Base-by-base conservation (phyloP, 176 grass and related monocot genomes). In the Zoysia japonica region DNA sequence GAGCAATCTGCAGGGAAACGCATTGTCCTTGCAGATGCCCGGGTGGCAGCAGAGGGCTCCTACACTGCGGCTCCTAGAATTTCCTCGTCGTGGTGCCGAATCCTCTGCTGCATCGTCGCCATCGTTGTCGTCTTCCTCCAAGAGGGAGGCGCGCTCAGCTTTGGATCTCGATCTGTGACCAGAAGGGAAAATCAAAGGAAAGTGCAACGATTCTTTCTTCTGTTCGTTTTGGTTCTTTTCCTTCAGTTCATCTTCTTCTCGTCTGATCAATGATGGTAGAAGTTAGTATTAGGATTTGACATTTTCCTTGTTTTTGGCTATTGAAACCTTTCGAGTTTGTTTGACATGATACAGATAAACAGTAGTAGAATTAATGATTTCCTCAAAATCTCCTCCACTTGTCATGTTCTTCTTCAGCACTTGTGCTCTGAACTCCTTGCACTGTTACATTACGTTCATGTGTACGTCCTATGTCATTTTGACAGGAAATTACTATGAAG, bases 161-260 rank as follows among this genome's bases (percentile, higher is more conserved):
- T 76, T 98, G 78, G 92, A 98, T 94, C 96, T 91, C 71, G 92
- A 94, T 88, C 89, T 98, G 88, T 98, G 86, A 93, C 85, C 83
- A 85, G 68, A 72, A 70, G 80, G 49, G 79, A 63, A 54, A 61
- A 50, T 36, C 46, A 89, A 72, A 83, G 85, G 87, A 92, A 91
- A 85, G 91, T 90, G 60, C 79, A 84, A 64, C 79, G 60, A 80
- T 87, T 84, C 71, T 85, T 87, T 74, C 70, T 85, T 80, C 71
- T 82, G 72, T 68, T 83, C 80, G 66, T 61, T 78, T 79, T 82
- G 44, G 79, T 56, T 59, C 55, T 77, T 71, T 61, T 50, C 41
- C 28, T 28, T 28, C 51, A 39, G 35, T 61, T 77, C 47, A 19
- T 57, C 54, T 56, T 56, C 54, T 28, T 28, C 28, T 28, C 28